Percentiles rank a stretch among this genome's conserved stretches.
phyloP scores from a whole-genome alignment of 148 eudicot species.

The Chenopodium berlandieri region DNA sequence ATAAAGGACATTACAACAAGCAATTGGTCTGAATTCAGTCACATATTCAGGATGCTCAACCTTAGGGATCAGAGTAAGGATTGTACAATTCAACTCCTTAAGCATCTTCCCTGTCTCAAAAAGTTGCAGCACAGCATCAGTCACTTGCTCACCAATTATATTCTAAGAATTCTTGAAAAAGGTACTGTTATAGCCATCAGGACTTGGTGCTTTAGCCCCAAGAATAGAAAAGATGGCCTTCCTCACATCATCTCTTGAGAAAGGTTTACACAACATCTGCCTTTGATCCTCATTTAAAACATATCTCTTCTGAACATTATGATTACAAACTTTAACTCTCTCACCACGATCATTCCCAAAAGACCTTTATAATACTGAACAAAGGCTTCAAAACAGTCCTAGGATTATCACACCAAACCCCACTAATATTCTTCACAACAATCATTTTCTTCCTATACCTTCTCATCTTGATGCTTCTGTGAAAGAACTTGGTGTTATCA shows the following conservation, averaged over 20 bases:
- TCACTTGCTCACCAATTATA: background rate
- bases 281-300: background rate
- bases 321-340: no score
- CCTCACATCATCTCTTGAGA: background rate
- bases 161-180: background rate
- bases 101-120: background rate
- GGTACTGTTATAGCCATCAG: background rate
- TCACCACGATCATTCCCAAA: no score
- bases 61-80: background rate
- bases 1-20: background rate
- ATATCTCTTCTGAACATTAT: no score
- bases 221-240: background rate
- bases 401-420: no score
- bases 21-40: background rate
- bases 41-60: background rate
- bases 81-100: background rate
- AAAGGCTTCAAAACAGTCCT: no score
- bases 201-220: background rate
- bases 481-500: no score
- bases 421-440: no score
- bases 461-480: no score
- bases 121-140: background rate
- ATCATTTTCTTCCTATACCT: no score
- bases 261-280: background rate
- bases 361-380: no score